Percentiles rank a stretch among this genome's conserved stretches.
phyloP scores from a whole-genome alignment of 2,329 filamentous ascomycete species.

The Rugonectria rugulosa region DNA sequence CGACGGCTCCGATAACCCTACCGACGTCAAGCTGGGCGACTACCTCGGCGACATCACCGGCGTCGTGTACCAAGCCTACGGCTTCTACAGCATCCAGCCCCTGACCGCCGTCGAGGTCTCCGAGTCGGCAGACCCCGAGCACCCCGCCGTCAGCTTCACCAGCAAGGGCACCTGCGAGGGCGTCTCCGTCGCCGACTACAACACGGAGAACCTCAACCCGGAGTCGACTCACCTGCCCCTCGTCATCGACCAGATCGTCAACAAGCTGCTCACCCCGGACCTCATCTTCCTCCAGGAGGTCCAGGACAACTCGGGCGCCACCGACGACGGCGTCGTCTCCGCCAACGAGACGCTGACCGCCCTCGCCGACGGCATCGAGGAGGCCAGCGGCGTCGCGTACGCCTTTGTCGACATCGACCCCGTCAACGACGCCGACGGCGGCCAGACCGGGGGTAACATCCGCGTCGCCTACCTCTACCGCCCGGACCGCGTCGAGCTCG shows the following conservation, averaged over 20 bases:
- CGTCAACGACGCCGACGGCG: constrained; percentile 68
- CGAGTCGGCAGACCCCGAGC: constrained; percentile 54
- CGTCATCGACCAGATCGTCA: constrained; percentile 70
- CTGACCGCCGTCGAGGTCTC: constrained; percentile 62
- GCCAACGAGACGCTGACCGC: constrained; percentile 67
- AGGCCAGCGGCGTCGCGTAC: constrained; percentile 61
- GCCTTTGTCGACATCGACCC: constrained; percentile 67
- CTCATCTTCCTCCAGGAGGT: constrained; percentile 75
- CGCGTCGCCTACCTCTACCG: constrained; percentile 75
- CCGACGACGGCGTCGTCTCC: constrained; percentile 63
- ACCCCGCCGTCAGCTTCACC: constrained; percentile 59
- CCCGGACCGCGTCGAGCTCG: constrained; percentile 64
- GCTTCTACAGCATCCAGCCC: constrained; percentile 74
- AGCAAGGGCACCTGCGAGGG: constrained; percentile 65
- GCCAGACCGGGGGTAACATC: constrained; percentile 75
- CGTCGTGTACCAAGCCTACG: constrained; percentile 70
- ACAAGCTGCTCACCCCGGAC: constrained; percentile 69
- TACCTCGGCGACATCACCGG: constrained; percentile 71
- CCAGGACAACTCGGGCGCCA: constrained; percentile 70
- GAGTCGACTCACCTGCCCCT: constrained; percentile 61
- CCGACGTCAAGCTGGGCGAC: constrained; percentile 70
- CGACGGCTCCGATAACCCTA: constrained; percentile 68
- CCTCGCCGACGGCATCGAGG: constrained; percentile 60
- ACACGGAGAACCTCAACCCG: constrained; percentile 72
- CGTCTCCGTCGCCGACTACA: constrained; percentile 72